These are phyloP conservation scores for Entomortierella lignicola DNA, from an alignment of 192 early-diverging fungal genomes.

Conservation along the genomic window DNA sequence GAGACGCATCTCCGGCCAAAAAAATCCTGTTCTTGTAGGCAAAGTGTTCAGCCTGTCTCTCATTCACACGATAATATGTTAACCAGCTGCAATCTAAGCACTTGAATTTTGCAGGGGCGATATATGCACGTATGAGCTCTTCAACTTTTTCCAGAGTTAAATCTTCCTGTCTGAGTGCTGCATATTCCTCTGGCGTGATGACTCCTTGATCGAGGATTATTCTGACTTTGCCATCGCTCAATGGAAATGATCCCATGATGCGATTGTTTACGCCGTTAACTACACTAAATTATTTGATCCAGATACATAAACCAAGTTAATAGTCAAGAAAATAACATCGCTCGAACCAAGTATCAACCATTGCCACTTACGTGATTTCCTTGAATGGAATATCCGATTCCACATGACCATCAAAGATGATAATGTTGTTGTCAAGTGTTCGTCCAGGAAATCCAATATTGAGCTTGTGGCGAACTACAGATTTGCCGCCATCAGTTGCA, in stretches of 20 bases:
- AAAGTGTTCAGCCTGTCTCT: conserved; percentile 41
- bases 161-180: conserved; percentile 15
- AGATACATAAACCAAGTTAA: not conserved
- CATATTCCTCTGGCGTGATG: conserved; percentile 40
- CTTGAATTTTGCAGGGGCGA: conserved; percentile 29
- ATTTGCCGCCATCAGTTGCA: conserved; percentile 52
- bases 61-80: conserved; percentile 47
- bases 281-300: not conserved
- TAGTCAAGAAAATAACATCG: not conserved
- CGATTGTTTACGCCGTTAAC: conserved; percentile 29
- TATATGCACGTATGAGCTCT: not conserved
- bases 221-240: conserved; percentile 21
- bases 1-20: conserved; percentile 60
- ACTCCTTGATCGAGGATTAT: conserved; percentile 41
- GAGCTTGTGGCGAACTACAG: conserved; percentile 45
- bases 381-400: conserved; percentile 29
- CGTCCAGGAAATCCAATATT: conserved; percentile 47
- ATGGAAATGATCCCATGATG: conserved; percentile 23
- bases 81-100: conserved; percentile 22
- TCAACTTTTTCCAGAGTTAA: conserved; percentile 22
- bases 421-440: conserved; percentile 41
- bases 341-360: not conserved
- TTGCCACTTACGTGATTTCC: conserved; percentile 25
- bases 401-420: conserved; percentile 42
- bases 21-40: conserved; percentile 48